Percentiles rank a stretch among this genome's conserved stretches.
Conservation (phyloP, 2,329 filamentous ascomycete genomes). For the Phialocephala sp. region DNA sequence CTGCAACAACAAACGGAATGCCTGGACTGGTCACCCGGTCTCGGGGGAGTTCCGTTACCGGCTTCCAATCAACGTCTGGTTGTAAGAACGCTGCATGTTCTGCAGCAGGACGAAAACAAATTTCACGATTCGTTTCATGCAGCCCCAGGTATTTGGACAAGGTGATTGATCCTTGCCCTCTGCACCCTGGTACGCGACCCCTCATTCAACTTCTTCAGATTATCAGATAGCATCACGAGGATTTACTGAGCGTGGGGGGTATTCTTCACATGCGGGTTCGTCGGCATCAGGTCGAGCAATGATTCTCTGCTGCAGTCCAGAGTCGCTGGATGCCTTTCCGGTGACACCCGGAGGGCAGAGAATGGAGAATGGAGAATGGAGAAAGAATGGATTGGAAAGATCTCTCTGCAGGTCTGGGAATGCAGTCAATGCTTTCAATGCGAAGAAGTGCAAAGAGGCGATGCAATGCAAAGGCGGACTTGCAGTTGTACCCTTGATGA, state of each 20-base stretch:
- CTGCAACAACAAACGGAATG: background rate
- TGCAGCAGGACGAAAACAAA: background rate
- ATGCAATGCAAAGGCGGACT: background rate
- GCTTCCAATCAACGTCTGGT: background rate
- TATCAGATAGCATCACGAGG: background rate
- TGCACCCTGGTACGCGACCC: background rate
- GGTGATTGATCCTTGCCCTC: background rate
- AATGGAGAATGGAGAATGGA: background rate
- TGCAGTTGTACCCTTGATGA: background rate
- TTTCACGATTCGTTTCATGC: slow-evolving; percentile 10
- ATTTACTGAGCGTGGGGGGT: background rate
- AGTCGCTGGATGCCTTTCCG: background rate
- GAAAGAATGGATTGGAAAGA: background rate
- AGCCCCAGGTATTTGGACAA: slow-evolving; percentile 4
- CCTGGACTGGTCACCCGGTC: slow-evolving; percentile 3
- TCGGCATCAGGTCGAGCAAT: background rate
- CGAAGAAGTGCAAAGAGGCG: background rate
- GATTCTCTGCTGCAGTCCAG: background rate
- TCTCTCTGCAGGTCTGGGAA: background rate
- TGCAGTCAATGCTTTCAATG: background rate
- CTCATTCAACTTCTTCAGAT: background rate
- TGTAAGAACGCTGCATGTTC: slow-evolving; percentile 2
- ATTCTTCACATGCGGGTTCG: background rate
- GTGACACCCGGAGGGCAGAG: background rate
- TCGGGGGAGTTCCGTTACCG: background rate